A percentile compares a stretch with the other conserved stretches of the same genome.
phyloP scores from a whole-genome alignment of 768 basidiomycete species.

The Macrolepiota dolichaula region DNA sequence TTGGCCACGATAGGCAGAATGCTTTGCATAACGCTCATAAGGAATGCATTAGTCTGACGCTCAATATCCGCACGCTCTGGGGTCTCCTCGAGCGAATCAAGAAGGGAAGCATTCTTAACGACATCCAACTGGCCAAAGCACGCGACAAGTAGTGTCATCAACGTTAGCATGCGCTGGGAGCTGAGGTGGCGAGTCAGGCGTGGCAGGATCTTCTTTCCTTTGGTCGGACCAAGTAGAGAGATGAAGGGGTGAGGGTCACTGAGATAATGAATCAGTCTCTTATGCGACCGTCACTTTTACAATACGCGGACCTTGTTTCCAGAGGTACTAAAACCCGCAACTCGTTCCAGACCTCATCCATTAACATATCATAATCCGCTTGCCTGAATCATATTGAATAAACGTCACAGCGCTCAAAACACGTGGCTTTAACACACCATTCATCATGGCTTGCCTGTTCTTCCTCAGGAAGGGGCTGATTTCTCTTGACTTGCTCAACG shows the following conservation, averaged over 20 bases:
- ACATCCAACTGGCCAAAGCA: constrained; percentile 95
- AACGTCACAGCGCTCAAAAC: background rate
- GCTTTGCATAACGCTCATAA: constrained; percentile 82
- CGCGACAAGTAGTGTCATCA: constrained; percentile 89
- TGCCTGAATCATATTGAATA: constrained; percentile 44
- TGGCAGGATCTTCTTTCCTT: constrained; percentile 91
- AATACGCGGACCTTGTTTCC: constrained; percentile 75
- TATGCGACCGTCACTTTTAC: background rate
- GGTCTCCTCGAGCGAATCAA: constrained; percentile 65
- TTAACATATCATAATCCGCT: constrained; percentile 48
- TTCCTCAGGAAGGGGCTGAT: constrained; percentile 68
- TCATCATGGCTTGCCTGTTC: constrained; percentile 35
- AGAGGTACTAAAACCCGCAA: constrained; percentile 87
- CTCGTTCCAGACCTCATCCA: constrained; percentile 76
- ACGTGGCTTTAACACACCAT: constrained; percentile 39
- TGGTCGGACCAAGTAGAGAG: constrained; percentile 80
- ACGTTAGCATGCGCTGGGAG: constrained; percentile 74
- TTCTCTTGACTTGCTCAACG: constrained; percentile 81
- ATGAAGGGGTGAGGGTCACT: constrained; percentile 97
- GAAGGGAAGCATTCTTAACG: constrained; percentile 68
- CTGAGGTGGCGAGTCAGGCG: constrained; percentile 83
- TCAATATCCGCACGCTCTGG: constrained; percentile 68
- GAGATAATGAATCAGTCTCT: background rate
- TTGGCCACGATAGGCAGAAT: constrained; percentile 79
- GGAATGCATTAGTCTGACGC: constrained; percentile 86